phyloP scores from a whole-genome alignment of 768 basidiomycete genomes.

The Mycena chlorophos region DNA sequence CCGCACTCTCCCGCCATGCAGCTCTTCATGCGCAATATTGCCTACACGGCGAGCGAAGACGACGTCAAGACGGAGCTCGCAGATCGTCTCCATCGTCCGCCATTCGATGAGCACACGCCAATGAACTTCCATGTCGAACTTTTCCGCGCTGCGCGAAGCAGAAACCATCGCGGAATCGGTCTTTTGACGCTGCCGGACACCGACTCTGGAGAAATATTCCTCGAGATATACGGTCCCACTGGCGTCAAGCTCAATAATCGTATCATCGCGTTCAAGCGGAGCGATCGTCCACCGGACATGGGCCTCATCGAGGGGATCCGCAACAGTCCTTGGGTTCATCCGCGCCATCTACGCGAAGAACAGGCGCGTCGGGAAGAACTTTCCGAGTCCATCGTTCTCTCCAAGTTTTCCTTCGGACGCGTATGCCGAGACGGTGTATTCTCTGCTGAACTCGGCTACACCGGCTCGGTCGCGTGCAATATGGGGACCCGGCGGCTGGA shows the following conservation, averaged over 20 bases:
- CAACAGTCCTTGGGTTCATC: conserved; percentile 32
- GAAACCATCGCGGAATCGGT: conserved; percentile 19
- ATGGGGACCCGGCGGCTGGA: conserved; percentile 32
- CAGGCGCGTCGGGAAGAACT: conserved; percentile 25
- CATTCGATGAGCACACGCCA: conserved; percentile 27
- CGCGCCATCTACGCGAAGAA: conserved; percentile 24
- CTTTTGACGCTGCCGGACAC: conserved; percentile 32
- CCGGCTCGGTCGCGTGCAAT: conserved; percentile 39
- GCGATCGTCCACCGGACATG: conserved; percentile 24
- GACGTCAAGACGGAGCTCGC: conserved; percentile 36
- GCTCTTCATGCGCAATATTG: conserved; percentile 34
- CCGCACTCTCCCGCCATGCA: conserved; percentile 29
- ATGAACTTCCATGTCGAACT: conserved; percentile 38
- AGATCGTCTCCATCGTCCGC: conserved; percentile 33
- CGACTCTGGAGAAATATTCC: conserved; percentile 25
- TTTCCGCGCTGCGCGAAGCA: conserved; percentile 24
- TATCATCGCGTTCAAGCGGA: conserved; percentile 22
- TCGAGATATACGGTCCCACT: conserved; percentile 25
- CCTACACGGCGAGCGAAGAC: conserved; percentile 28
- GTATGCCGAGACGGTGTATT: conserved; percentile 36
- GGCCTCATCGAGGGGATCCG: conserved; percentile 27
- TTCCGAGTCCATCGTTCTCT: conserved; percentile 26
- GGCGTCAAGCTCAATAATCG: conserved; percentile 31
- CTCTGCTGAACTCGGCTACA: conserved; percentile 30
- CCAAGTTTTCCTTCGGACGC: conserved; percentile 35